A percentile compares a stretch with the other conserved stretches of the same genome.
These are phyloP conservation scores for Acanthamoeba castellanii DNA, from an alignment of 208 protist genomes.

Conservation along the genomic window DNA sequence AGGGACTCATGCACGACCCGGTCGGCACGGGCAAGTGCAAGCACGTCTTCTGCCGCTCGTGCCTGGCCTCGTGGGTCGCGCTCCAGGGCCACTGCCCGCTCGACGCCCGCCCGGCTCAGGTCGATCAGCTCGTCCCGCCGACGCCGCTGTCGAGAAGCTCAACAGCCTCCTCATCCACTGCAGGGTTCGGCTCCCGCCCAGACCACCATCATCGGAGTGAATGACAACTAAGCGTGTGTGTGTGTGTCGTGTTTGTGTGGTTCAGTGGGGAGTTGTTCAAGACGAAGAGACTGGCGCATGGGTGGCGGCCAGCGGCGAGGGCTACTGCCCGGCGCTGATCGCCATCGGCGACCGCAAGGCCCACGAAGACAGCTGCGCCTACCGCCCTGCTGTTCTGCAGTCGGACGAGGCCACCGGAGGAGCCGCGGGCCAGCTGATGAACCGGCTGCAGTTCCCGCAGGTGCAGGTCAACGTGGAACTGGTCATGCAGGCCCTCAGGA, in stretches of 20 bases:
- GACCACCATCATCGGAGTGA: not conserved
- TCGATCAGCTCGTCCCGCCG: not conserved
- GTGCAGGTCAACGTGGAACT: not conserved
- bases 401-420: not conserved
- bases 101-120: not conserved
- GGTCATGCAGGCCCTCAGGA: not conserved
- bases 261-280: constrained; percentile 31
- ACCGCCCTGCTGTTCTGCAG: not conserved
- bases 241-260: not conserved
- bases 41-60: constrained; percentile 49
- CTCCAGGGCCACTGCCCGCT: constrained; percentile 45
- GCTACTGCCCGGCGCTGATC: constrained; percentile 6
- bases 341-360: constrained; percentile 55
- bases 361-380: constrained; percentile 24
- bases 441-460: constrained; percentile 5
- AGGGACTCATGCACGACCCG: constrained; percentile 15
- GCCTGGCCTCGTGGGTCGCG: constrained; percentile 37
- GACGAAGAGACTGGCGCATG: not conserved
- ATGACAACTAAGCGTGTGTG: not conserved
- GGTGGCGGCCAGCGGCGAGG: not conserved
- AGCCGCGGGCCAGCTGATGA: not conserved
- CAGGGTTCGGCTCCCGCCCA: not conserved
- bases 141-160: not conserved
- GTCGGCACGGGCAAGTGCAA: constrained; percentile 35
- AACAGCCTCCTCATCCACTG: constrained; percentile 42